Evolutionary conservation across 1,284 basidiomycete species (phyloP).

Genomic region (Tylopilus sp.): DNA sequence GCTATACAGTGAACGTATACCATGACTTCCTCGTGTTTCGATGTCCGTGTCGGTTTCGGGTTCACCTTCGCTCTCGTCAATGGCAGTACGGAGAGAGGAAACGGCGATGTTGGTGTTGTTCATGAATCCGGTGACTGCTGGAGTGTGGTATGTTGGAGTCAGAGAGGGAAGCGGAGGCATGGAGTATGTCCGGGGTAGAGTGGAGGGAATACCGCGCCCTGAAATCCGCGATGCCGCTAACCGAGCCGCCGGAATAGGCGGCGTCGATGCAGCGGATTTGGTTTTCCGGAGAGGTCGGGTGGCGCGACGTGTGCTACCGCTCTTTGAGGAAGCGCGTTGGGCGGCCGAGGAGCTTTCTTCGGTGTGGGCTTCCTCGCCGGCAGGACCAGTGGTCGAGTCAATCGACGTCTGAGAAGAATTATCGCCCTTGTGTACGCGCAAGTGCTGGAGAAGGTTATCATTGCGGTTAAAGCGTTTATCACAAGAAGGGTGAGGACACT

Average conservation of each 20-base stretch:
- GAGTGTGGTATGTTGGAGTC: slow-evolving; percentile 28
- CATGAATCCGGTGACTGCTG: slow-evolving; percentile 30
- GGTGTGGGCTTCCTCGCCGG: slow-evolving; percentile 25
- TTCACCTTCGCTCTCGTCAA: slow-evolving; percentile 36
- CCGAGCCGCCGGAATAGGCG: slow-evolving; percentile 34
- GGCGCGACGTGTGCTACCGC: slow-evolving; percentile 22
- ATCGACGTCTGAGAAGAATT: slow-evolving; percentile 37
- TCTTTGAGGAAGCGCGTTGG: slow-evolving; percentile 28
- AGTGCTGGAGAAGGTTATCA: slow-evolving; percentile 60
- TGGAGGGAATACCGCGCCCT: slow-evolving; percentile 29
- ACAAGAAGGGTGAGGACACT: slow-evolving; percentile 54
- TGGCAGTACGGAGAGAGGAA: slow-evolving; percentile 36
- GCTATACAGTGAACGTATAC: slow-evolving; percentile 34
- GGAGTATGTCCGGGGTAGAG: slow-evolving; percentile 33
- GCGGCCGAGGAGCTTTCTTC: slow-evolving; percentile 25
- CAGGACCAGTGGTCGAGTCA: slow-evolving; percentile 27
- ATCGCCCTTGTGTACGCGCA: slow-evolving; percentile 53
- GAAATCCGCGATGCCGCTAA: slow-evolving; percentile 33
- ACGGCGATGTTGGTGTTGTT: slow-evolving; percentile 37
- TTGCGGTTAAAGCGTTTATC: slow-evolving; percentile 59
- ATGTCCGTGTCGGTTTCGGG: slow-evolving; percentile 34
- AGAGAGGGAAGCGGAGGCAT: slow-evolving; percentile 34
- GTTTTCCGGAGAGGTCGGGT: slow-evolving; percentile 34
- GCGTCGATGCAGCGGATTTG: slow-evolving; percentile 36
- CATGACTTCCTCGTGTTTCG: slow-evolving; percentile 26